Percentiles rank a stretch among this genome's conserved stretches.
These are phyloP conservation scores for Saccharomyces hybrid DNA, from an alignment of 1,139 yeast genomes.

Conservation along the genomic window DNA sequence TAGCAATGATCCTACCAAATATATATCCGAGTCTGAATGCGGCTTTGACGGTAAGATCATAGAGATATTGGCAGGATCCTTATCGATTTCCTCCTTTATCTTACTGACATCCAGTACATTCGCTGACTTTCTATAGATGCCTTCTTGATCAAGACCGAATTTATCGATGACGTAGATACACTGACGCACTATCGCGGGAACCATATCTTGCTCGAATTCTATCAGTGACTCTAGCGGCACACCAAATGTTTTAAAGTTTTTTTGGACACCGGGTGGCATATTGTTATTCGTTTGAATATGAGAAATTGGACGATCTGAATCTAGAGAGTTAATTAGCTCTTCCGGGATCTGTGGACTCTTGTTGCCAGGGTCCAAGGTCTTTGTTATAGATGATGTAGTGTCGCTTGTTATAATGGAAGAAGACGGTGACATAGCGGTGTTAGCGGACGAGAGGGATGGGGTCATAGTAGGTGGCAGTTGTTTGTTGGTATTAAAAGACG, in stretches of 20 bases:
- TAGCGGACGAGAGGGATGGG: neutral
- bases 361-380: slow-evolving; percentile 26
- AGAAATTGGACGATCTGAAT: slow-evolving; percentile 29
- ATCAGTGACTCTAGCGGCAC: slow-evolving; percentile 68
- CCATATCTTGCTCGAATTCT: slow-evolving; percentile 80
- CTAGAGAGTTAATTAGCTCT: slow-evolving; percentile 2
- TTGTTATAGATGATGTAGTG: slow-evolving; percentile 1
- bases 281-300: slow-evolving; percentile 30
- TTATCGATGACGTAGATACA: slow-evolving; percentile 82
- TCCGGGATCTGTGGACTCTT: slow-evolving; percentile 1
- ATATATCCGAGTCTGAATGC: slow-evolving; percentile 63
- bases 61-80: slow-evolving; percentile 63
- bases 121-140: slow-evolving; percentile 83
- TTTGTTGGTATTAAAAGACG: slow-evolving; percentile 1
- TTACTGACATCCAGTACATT: slow-evolving; percentile 68
- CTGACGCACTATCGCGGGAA: slow-evolving; percentile 83
- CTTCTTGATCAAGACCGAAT: slow-evolving; percentile 79
- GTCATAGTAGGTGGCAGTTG: neutral
- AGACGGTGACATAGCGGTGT: slow-evolving; percentile 3
- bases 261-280: slow-evolving; percentile 34
- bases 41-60: slow-evolving; percentile 45
- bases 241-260: slow-evolving; percentile 63
- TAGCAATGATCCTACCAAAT: slow-evolving; percentile 61
- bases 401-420: neutral
- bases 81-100: slow-evolving; percentile 64